These are phyloP conservation scores for Ophiocordyceps polyrhachis-furcata DNA, from an alignment of 2,329 filamentous ascomycete genomes.

Conservation along the genomic window DNA sequence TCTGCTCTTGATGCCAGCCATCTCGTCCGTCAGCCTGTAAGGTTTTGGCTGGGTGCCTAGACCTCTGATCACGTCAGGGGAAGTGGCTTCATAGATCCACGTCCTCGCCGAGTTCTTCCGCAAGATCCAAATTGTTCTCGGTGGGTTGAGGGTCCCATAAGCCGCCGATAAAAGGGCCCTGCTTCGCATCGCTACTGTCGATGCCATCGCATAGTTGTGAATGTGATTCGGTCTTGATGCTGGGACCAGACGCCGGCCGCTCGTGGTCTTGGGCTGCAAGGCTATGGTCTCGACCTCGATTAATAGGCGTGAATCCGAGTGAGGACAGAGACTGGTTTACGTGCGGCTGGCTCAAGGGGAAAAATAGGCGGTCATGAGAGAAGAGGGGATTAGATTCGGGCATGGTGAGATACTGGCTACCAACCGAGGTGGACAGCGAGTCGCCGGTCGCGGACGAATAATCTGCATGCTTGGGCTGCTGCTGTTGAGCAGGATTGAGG, in stretches of 20 bases:
- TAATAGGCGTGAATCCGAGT: conserved; percentile 13
- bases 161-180: conserved; percentile 5
- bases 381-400: conserved; percentile 15
- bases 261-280: conserved; percentile 5
- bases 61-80: neutral
- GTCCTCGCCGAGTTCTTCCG: conserved; percentile 7
- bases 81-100: conserved; percentile 7
- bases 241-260: conserved; percentile 1
- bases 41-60: neutral
- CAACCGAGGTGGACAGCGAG: conserved; percentile 5
- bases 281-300: conserved; percentile 6
- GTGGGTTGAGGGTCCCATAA: conserved; percentile 9
- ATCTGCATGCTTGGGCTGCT: conserved; percentile 11
- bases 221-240: conserved; percentile 11
- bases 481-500: conserved; percentile 6
- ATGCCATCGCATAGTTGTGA: conserved; percentile 9
- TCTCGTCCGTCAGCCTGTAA: neutral
- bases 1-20: neutral
- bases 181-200: conserved; percentile 9
- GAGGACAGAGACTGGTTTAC: conserved; percentile 8
- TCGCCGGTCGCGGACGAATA: conserved; percentile 7
- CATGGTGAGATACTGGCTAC: conserved; percentile 10
- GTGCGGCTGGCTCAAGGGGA: conserved; percentile 8
- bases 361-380: conserved; percentile 13
- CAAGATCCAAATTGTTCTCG: conserved; percentile 7